phyloP scores from a whole-genome alignment of 768 basidiomycete species.

The Phanerochaete sordida region DNA sequence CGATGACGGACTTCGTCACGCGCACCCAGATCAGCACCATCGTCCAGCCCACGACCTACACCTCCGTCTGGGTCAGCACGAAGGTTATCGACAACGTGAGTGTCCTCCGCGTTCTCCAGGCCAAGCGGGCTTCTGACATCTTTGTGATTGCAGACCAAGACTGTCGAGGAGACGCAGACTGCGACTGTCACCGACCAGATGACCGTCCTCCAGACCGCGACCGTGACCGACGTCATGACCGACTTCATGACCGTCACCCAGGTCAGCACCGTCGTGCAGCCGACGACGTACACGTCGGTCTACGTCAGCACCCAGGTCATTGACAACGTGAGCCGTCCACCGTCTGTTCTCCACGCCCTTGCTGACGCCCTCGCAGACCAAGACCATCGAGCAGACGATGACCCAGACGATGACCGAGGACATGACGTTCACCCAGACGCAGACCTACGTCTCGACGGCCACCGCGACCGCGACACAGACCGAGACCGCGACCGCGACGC shows the following conservation, averaged over 20 bases:
- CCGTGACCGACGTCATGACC: constrained; percentile 50
- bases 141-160: constrained; percentile 43
- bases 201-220: constrained; percentile 41
- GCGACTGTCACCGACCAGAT: constrained; percentile 33
- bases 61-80: constrained; percentile 49
- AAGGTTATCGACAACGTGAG: constrained; percentile 57
- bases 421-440: constrained; percentile 45
- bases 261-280: constrained; percentile 45
- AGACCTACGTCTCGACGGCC: constrained; percentile 45
- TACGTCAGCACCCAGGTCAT: constrained; percentile 53
- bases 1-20: constrained; percentile 56
- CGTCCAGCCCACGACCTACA: constrained; percentile 56
- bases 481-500: constrained; percentile 41
- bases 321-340: constrained; percentile 43
- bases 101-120: constrained; percentile 4
- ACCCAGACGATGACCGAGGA: constrained; percentile 50
- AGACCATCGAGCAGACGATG: constrained; percentile 54
- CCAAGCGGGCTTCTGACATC: background rate
- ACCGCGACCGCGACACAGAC: constrained; percentile 35
- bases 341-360: background rate
- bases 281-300: constrained; percentile 55
- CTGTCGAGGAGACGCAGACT: constrained; percentile 41
- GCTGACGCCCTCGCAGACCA: constrained; percentile 37
- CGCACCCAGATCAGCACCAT: constrained; percentile 49
- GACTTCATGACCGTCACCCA: constrained; percentile 48